Evolutionary conservation across 805 yeast genomes (phyloP).

Genomic region (Zygoascus tannicola): DNA sequence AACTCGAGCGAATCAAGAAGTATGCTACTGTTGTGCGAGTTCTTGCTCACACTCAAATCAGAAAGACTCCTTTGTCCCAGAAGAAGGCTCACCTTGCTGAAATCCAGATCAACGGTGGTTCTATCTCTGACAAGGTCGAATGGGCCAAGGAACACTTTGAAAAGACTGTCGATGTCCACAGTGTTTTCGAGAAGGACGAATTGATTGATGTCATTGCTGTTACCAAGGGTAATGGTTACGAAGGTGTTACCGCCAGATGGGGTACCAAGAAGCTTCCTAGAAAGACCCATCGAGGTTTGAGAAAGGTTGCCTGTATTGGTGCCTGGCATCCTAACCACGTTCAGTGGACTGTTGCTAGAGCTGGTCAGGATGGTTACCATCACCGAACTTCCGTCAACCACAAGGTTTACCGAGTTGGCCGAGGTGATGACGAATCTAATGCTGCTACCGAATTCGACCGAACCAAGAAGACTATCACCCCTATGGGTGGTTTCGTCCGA

Average conservation of each 20-base stretch:
- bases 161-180: conserved; percentile 92
- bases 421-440: conserved; percentile 86
- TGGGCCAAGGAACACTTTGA: conserved; percentile 99
- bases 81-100: conserved; percentile 99
- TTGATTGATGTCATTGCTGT: conserved; percentile 97
- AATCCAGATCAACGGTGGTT: conserved; percentile 99
- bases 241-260: conserved; percentile 99
- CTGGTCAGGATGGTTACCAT: conserved; percentile 99
- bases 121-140: conserved; percentile 91
- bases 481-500: conserved; percentile 99
- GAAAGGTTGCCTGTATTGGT: conserved; percentile 99
- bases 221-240: conserved; percentile 99
- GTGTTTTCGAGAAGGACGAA: conserved; percentile 98
- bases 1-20: conserved; percentile 97
- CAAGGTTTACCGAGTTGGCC: conserved; percentile 99
- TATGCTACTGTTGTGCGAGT: conserved; percentile 98
- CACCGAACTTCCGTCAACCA: conserved; percentile 99
- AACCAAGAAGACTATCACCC: conserved; percentile 99
- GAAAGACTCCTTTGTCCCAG: conserved; percentile 97
- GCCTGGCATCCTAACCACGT: conserved; percentile 99
- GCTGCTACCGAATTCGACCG: conserved; percentile 98
- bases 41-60: conserved; percentile 97
- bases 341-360: conserved; percentile 99
- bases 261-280: conserved; percentile 99
- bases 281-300: conserved; percentile 99